Conservation (phyloP, 768 basidiomycete species). For the Chalciporus sphaerocephalus region DNA sequence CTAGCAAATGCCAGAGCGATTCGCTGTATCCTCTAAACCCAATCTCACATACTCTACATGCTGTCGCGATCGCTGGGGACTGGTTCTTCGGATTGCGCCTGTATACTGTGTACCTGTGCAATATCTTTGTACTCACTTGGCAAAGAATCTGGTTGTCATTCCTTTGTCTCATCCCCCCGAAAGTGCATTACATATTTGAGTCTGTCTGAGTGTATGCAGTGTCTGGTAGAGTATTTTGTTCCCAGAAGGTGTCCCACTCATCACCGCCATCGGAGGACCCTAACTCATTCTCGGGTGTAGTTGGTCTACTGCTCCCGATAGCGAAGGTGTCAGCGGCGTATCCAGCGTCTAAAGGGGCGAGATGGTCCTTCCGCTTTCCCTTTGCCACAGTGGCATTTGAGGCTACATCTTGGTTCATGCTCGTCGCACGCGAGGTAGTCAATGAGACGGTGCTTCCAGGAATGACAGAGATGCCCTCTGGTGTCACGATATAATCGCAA, state of each 20-base stretch:
- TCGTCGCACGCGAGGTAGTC: neutral
- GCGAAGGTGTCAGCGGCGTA: slow-evolving; percentile 27
- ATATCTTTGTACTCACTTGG: neutral
- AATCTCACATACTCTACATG: too few species aligned
- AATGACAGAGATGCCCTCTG: slow-evolving; percentile 47
- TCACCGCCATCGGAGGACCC: slow-evolving; percentile 28
- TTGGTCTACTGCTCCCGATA: slow-evolving; percentile 8
- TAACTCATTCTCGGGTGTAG: slow-evolving; percentile 25
- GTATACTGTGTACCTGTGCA: too few species aligned
- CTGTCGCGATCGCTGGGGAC: too few species aligned
- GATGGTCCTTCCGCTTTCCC: slow-evolving; percentile 11
- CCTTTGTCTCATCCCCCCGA: too few species aligned
- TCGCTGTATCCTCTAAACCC: neutral
- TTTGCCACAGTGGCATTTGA: slow-evolving; percentile 3
- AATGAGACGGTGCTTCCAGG: slow-evolving; percentile 20
- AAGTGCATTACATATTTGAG: slow-evolving; percentile 14
- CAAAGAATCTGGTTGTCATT: neutral
- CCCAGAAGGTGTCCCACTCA: slow-evolving; percentile 50
- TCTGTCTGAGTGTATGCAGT: slow-evolving; percentile 29
- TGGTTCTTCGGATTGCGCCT: slow-evolving; percentile 10
- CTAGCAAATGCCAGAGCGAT: neutral
- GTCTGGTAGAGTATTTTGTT: slow-evolving; percentile 39
- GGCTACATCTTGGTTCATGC: slow-evolving; percentile 6
- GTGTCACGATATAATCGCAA: slow-evolving; percentile 72
- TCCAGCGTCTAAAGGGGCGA: slow-evolving; percentile 37